These are phyloP conservation scores for Laguncularia racemosa DNA, from an alignment of 345 rosid genomes.

Conservation along the genomic window DNA sequence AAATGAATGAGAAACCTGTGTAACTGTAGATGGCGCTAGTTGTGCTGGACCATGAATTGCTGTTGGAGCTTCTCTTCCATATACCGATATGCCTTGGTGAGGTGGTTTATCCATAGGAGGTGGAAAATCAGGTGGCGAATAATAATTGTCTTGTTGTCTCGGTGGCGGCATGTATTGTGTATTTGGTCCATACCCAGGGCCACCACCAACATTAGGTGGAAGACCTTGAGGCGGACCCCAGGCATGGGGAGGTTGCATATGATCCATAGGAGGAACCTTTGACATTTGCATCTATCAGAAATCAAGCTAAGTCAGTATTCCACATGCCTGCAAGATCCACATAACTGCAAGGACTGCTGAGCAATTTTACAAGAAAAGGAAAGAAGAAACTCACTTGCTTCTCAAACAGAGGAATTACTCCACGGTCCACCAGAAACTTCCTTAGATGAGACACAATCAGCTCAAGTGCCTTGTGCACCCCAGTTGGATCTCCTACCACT, in stretches of 20 bases:
- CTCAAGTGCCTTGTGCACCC: slow-evolving; percentile 90
- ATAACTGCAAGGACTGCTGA: too few relatives aligned
- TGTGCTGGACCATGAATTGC: slow-evolving; percentile 59
- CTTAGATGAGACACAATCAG: slow-evolving; percentile 91
- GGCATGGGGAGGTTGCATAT: slow-evolving; percentile 79
- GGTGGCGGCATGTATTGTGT: slow-evolving; percentile 81
- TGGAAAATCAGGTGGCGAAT: slow-evolving; percentile 69
- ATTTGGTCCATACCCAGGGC: slow-evolving; percentile 66
- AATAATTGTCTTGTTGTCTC: slow-evolving; percentile 70
- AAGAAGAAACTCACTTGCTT: slow-evolving; percentile 47
- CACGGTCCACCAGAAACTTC: slow-evolving; percentile 94
- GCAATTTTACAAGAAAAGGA: background rate
- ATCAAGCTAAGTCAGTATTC: too few relatives aligned
- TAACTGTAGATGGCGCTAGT: slow-evolving; percentile 76
- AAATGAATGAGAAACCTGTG: slow-evolving; percentile 52
- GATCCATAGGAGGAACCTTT: slow-evolving; percentile 62
- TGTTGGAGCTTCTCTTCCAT: slow-evolving; percentile 89
- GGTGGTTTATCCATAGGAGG: slow-evolving; percentile 84
- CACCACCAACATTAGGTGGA: slow-evolving; percentile 58
- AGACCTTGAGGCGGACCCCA: slow-evolving; percentile 96
- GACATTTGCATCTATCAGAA: slow-evolving; percentile 66
- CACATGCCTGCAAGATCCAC: too few relatives aligned
- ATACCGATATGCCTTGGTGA: slow-evolving; percentile 92
- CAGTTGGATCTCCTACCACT: slow-evolving; percentile 75
- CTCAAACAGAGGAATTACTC: slow-evolving; percentile 89